phyloP scores from a whole-genome alignment of 108 stramenopile species.

The Fistulifera pelliculosa region DNA sequence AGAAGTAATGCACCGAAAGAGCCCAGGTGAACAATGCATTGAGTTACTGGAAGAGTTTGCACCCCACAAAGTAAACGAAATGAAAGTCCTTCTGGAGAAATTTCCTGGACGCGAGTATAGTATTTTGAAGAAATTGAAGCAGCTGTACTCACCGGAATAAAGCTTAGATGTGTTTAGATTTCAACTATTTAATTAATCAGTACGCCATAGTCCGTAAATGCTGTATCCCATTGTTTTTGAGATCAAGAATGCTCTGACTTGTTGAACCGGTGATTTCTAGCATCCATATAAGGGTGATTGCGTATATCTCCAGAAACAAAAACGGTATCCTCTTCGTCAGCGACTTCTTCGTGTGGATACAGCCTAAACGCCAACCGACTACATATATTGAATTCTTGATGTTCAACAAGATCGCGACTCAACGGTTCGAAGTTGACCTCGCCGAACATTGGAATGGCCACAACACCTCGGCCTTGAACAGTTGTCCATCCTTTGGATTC shows the following conservation, averaged over 20 bases:
- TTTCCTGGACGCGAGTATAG: conserved; percentile 66
- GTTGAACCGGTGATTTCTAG: conserved; percentile 1
- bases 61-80: conserved; percentile 61
- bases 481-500: conserved; percentile 68
- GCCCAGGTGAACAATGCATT: conserved; percentile 51
- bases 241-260: background rate
- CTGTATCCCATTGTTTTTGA: too few relatives aligned
- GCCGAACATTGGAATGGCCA: conserved; percentile 81
- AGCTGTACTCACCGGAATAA: background rate
- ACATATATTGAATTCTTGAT: background rate
- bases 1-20: conserved; percentile 5
- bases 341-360: conserved; percentile 71
- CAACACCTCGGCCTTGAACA: conserved; percentile 70
- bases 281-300: conserved; percentile 38
- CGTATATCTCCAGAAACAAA: conserved; percentile 14
- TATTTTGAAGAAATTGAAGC: conserved; percentile 52
- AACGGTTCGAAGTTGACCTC: conserved; percentile 68
- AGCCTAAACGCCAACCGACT: conserved; percentile 13
- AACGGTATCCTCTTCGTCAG: conserved; percentile 26
- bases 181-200: too few relatives aligned
- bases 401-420: conserved; percentile 13
- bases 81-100: conserved; percentile 43
- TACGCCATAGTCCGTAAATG: too few relatives aligned
- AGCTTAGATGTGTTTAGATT: too few relatives aligned
- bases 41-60: conserved; percentile 48